phyloP scores from a whole-genome alignment of 2,329 filamentous ascomycete species.

The Bipolaris zeicola region DNA sequence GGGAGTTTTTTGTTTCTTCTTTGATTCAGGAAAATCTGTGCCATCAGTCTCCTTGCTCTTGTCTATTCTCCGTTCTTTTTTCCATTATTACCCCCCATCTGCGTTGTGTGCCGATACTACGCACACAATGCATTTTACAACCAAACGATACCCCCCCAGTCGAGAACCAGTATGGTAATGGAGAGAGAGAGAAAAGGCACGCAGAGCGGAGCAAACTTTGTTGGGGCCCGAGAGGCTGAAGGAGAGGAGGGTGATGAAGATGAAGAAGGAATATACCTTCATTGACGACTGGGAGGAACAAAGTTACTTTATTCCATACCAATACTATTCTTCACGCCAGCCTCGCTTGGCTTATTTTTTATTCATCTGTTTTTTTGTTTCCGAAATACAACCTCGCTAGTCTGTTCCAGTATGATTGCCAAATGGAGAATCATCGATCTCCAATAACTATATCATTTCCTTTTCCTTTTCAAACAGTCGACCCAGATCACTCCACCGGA shows the following conservation, averaged over 20 bases:
- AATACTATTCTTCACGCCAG: too few relatives aligned
- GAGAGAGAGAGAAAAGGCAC: not conserved
- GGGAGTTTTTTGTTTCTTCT: conserved; percentile 22
- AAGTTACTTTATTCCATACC: too few relatives aligned
- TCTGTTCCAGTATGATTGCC: too few relatives aligned
- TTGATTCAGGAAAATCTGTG: conserved; percentile 31
- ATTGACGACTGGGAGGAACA: too few relatives aligned
- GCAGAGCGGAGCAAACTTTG: not conserved
- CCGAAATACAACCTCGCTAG: too few relatives aligned
- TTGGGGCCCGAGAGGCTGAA: not conserved
- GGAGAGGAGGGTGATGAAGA: not conserved
- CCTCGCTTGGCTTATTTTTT: too few relatives aligned
- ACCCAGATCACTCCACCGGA: too few relatives aligned
- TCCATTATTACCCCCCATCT: not conserved
- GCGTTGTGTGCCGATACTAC: conserved; percentile 15
- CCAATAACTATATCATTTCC: too few relatives aligned
- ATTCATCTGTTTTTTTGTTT: too few relatives aligned
- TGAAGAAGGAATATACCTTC: too few relatives aligned
- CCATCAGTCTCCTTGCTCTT: conserved; percentile 17
- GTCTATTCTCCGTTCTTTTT: conserved; percentile 20
- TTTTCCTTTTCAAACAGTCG: too few relatives aligned
- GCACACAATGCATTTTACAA: conserved; percentile 36
- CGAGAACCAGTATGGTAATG: conserved; percentile 14
- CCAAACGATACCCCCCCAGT: conserved; percentile 45
- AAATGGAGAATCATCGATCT: too few relatives aligned